Percentiles rank a stretch among this genome's conserved stretches.
These are phyloP conservation scores for Globisporangium middletonii DNA, from an alignment of 352 stramenopile species.

Conservation along the genomic window DNA sequence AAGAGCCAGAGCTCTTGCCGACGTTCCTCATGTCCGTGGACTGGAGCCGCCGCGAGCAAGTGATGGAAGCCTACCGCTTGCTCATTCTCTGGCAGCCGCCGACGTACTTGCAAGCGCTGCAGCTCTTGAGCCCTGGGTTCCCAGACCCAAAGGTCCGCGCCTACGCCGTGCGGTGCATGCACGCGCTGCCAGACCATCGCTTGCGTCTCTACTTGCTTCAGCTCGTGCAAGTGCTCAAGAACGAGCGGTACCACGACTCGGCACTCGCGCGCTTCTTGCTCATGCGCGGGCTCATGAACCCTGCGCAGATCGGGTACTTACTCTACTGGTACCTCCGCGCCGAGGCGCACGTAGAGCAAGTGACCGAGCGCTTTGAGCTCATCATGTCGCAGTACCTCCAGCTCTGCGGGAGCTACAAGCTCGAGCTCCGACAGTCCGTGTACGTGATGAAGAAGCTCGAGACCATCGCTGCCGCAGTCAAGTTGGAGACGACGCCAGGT, in stretches of 20 bases:
- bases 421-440: conserved; percentile 87
- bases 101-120: conserved; percentile 80
- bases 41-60: conserved; percentile 71
- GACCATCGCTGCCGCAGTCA: conserved; percentile 60
- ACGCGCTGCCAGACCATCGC: conserved; percentile 80
- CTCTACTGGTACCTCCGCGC: conserved; percentile 81
- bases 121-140: conserved; percentile 81
- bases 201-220: conserved; percentile 85
- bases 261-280: conserved; percentile 72
- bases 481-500: conserved; percentile 31
- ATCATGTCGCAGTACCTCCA: conserved; percentile 80
- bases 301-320: conserved; percentile 72
- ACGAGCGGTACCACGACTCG: conserved; percentile 81
- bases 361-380: conserved; percentile 54
- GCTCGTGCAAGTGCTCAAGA: conserved; percentile 82
- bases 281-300: conserved; percentile 67
- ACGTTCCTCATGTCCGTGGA: conserved; percentile 84
- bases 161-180: conserved; percentile 88
- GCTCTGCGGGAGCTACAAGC: conserved; percentile 82
- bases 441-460: conserved; percentile 91
- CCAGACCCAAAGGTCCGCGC: conserved; percentile 91
- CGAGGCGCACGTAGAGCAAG: conserved; percentile 60
- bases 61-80: conserved; percentile 75
- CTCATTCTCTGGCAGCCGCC: conserved; percentile 73
- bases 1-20: conserved; percentile 74